Evolutionary conservation across 1,139 yeast species (phyloP).

Genomic region (Zhuliangozyma blackwelliae): DNA sequence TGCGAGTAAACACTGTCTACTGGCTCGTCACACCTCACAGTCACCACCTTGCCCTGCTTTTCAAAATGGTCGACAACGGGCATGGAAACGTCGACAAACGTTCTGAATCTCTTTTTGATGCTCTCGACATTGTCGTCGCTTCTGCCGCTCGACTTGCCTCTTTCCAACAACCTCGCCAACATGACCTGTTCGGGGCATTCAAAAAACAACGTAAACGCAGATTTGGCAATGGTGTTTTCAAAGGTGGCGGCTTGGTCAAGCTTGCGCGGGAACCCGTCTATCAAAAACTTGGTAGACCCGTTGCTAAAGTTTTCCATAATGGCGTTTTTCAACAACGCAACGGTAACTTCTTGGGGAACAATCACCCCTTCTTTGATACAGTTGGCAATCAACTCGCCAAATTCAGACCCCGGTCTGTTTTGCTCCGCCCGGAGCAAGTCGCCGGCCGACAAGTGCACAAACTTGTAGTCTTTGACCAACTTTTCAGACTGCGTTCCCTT

Average conservation of each 20-base stretch:
- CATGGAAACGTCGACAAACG: slow-evolving; percentile 86
- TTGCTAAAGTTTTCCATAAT: slow-evolving; percentile 49
- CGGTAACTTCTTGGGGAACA: slow-evolving; percentile 94
- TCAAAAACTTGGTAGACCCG: slow-evolving; percentile 62
- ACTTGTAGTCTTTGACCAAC: slow-evolving; percentile 73
- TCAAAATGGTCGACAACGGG: slow-evolving; percentile 90
- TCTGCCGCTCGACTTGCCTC: slow-evolving; percentile 95
- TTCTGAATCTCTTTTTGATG: slow-evolving; percentile 81
- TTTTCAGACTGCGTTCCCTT: slow-evolving; percentile 95
- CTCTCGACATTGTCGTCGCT: slow-evolving; percentile 89
- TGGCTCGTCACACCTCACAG: slow-evolving; percentile 71
- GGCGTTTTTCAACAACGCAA: slow-evolving; percentile 78
- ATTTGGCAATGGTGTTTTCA: slow-evolving; percentile 73
- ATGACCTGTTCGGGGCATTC: slow-evolving; percentile 91
- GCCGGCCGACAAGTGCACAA: slow-evolving; percentile 90
- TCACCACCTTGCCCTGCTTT: slow-evolving; percentile 70
- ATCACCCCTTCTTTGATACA: slow-evolving; percentile 84
- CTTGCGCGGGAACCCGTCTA: slow-evolving; percentile 96
- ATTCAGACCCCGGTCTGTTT: slow-evolving; percentile 72
- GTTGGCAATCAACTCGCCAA: slow-evolving; percentile 78
- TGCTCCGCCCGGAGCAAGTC: slow-evolving; percentile 93
- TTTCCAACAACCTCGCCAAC: slow-evolving; percentile 77
- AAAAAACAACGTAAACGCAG: slow-evolving; percentile 80
- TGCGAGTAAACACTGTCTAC: slow-evolving; percentile 75
- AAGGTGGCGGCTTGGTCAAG: slow-evolving; percentile 97